Percentiles rank a stretch among this genome's conserved stretches.
phyloP scores from a whole-genome alignment of 306 rosid species.

The Corylus avellana region DNA sequence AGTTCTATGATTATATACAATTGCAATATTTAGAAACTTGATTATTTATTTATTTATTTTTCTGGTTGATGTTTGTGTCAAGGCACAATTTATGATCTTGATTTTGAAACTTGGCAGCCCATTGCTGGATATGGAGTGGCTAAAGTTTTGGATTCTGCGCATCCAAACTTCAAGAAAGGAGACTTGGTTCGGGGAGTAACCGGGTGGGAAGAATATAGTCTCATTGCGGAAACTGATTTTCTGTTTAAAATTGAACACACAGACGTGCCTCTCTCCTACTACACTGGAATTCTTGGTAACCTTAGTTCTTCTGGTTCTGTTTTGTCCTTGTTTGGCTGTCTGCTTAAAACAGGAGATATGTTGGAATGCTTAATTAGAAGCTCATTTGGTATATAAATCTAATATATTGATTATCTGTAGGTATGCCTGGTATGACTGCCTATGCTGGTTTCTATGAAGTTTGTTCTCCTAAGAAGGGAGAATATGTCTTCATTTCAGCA shows the following conservation, averaged over 20 bases:
- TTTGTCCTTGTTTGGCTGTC: no score
- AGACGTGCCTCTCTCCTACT: constrained; percentile 52
- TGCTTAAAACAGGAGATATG: no score
- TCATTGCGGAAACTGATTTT: constrained; percentile 26
- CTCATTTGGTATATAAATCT: no score
- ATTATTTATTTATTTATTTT: background rate
- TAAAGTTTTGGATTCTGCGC: constrained; percentile 45
- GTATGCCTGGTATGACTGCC: constrained; percentile 28
- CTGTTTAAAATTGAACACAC: constrained; percentile 43
- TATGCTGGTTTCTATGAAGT: constrained; percentile 20
- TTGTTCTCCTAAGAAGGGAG: constrained; percentile 20
- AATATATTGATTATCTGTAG: background rate
- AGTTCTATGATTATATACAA: no score
- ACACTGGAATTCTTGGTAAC: constrained; percentile 35
- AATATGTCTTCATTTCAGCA: constrained; percentile 21
- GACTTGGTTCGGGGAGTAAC: constrained; percentile 50
- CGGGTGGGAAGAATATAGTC: constrained; percentile 58
- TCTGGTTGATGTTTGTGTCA: no score
- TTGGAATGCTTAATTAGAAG: no score
- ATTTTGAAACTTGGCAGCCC: constrained; percentile 16
- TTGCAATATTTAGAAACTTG: no score
- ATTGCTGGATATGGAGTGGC: constrained; percentile 49
- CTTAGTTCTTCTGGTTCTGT: no score
- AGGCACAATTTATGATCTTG: background rate
- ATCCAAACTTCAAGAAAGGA: constrained; percentile 45